A percentile compares a stretch with the other conserved stretches of the same genome.
Evolutionary conservation across 1,284 basidiomycete species (phyloP).

Genomic region (Malassezia japonica): DNA sequence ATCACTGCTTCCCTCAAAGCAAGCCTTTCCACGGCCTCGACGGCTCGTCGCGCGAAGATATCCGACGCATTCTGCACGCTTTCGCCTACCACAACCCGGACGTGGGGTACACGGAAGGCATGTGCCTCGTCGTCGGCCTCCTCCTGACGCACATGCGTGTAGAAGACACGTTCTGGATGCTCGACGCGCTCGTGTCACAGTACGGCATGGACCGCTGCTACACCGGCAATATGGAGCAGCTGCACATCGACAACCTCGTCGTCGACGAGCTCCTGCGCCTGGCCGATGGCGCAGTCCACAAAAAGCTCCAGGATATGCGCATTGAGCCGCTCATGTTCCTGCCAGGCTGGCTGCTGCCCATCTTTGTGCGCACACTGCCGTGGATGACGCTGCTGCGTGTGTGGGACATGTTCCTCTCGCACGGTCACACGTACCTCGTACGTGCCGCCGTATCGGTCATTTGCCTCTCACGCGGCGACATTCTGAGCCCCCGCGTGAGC

Average conservation of each 20-base stretch:
- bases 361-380: constrained; percentile 72
- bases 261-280: constrained; percentile 65
- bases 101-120: constrained; percentile 53
- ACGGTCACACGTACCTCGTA: constrained; percentile 70
- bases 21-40: constrained; percentile 33
- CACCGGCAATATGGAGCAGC: constrained; percentile 59
- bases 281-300: constrained; percentile 55
- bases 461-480: constrained; percentile 53
- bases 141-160: constrained; percentile 71
- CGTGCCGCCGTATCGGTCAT: constrained; percentile 69
- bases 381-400: constrained; percentile 65
- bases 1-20: constrained; percentile 34
- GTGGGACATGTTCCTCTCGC: constrained; percentile 70
- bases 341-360: constrained; percentile 45
- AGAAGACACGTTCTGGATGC: constrained; percentile 79
- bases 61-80: constrained; percentile 44
- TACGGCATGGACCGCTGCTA: constrained; percentile 56
- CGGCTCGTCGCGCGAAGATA: constrained; percentile 32
- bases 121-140: constrained; percentile 67
- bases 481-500: constrained; percentile 54
- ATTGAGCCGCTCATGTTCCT: constrained; percentile 43
- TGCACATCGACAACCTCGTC: constrained; percentile 69
- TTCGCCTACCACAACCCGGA: constrained; percentile 50
- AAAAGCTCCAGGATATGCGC: constrained; percentile 24
- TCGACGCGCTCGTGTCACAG: constrained; percentile 63